Evolutionary conservation across 2,329 filamentous ascomycete species (phyloP).

Genomic region (Pseudogymnoascus pannorum): DNA sequence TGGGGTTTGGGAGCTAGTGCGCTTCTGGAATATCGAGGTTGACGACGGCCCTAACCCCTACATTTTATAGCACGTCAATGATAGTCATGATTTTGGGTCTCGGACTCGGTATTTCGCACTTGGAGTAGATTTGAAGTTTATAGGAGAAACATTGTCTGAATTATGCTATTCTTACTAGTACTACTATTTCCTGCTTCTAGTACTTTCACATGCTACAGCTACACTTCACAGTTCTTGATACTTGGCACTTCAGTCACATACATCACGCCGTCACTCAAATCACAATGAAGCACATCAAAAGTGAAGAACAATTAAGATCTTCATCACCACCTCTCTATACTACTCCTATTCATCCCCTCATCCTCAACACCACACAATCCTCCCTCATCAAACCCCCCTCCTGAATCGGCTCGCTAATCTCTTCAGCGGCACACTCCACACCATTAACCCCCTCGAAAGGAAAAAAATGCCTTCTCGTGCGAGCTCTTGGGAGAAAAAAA

Average conservation of each 20-base stretch:
- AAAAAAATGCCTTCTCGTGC: not conserved
- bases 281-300: not conserved
- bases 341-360: not conserved
- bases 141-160: not conserved
- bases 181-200: not conserved
- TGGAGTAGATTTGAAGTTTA: not conserved
- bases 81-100: not conserved
- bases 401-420: not conserved
- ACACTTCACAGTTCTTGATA: not conserved
- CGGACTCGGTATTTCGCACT: not conserved
- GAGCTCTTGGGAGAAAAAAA: not conserved
- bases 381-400: not conserved
- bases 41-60: not conserved
- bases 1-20: not conserved
- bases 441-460: conserved; percentile 5
- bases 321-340: conserved; percentile 6
- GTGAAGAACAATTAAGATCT: conserved; percentile 9
- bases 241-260: not conserved
- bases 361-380: not conserved
- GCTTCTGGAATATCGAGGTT: not conserved
- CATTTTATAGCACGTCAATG: not conserved
- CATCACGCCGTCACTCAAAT: not conserved
- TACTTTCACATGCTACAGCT: not conserved
- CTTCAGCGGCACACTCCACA: not conserved
- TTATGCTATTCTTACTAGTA: not conserved